phyloP scores from a whole-genome alignment of 768 basidiomycete species.

The Podaxis carcinomalis region DNA sequence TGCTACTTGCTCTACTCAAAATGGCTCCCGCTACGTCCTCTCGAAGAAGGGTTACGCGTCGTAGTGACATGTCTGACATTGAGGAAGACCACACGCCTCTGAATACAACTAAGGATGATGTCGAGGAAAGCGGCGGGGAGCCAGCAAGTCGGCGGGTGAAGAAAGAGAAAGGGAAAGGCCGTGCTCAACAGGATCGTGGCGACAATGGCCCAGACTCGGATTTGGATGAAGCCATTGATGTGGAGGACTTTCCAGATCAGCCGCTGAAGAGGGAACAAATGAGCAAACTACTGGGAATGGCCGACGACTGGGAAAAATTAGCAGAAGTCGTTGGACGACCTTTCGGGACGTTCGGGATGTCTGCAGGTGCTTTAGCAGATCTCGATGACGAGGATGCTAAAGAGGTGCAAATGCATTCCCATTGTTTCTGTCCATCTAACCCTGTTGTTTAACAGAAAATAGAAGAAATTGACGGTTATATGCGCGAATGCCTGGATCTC shows the following conservation, averaged over 20 bases:
- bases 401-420: constrained; percentile 35
- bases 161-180: constrained; percentile 29
- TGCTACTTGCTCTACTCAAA: background rate
- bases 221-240: constrained; percentile 53
- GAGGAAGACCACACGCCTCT: constrained; percentile 47
- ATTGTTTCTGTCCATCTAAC: constrained; percentile 1
- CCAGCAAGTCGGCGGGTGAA: constrained; percentile 24
- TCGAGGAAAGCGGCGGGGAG: constrained; percentile 36
- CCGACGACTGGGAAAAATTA: constrained; percentile 60
- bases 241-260: constrained; percentile 59
- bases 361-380: constrained; percentile 60
- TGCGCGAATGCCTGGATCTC: constrained; percentile 68
- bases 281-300: constrained; percentile 49
- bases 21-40: constrained; percentile 39
- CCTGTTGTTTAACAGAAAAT: constrained; percentile 37
- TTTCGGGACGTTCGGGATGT: constrained; percentile 35
- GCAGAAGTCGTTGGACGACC: constrained; percentile 40
- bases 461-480: constrained; percentile 56
- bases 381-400: constrained; percentile 48
- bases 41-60: constrained; percentile 32
- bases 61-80: constrained; percentile 54
- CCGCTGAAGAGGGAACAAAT: constrained; percentile 55
- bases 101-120: constrained; percentile 35
- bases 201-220: constrained; percentile 20
- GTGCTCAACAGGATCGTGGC: constrained; percentile 18